A percentile compares a stretch with the other conserved stretches of the same genome.
Evolutionary conservation across 2,329 filamentous ascomycete genomes (phyloP).

Genomic region (Xylariaceae sp.): DNA sequence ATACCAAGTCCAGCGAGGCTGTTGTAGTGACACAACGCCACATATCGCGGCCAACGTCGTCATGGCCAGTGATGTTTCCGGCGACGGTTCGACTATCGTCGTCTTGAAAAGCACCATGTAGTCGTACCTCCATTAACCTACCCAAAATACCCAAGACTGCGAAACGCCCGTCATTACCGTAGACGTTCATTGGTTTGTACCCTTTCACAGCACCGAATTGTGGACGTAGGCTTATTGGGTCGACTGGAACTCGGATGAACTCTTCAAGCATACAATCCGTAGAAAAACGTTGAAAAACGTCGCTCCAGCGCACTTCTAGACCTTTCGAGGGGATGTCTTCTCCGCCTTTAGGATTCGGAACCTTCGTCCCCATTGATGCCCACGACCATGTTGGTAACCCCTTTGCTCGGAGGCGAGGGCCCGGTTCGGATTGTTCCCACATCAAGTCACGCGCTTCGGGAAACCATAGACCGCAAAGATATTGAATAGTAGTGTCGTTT

Average conservation of each 20-base stretch:
- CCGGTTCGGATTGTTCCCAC: conserved; percentile 6
- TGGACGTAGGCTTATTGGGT: neutral
- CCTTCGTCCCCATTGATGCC: conserved; percentile 2
- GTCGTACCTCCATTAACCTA: neutral
- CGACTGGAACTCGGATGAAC: conserved; percentile 1
- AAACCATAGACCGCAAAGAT: conserved; percentile 2
- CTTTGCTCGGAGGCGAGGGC: neutral
- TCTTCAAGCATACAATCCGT: neutral
- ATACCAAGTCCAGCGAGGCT: no score
- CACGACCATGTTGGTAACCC: conserved; percentile 5
- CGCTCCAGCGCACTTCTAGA: conserved; percentile 1
- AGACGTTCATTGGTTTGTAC: conserved; percentile 1
- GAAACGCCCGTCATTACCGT: conserved; percentile 2
- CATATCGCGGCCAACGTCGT: conserved; percentile 5
- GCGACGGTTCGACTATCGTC: neutral
- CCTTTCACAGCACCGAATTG: neutral
- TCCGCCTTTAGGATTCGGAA: neutral
- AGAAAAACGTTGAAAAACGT: neutral
- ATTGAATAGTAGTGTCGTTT: no score
- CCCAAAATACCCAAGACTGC: neutral
- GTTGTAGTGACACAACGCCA: conserved; percentile 1
- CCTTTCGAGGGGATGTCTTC: neutral
- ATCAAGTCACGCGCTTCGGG: neutral
- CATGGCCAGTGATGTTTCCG: conserved; percentile 2
- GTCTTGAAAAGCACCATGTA: neutral